Conservation (phyloP, 2,329 filamentous ascomycete genomes). For the Aureobasidium uvarum region DNA sequence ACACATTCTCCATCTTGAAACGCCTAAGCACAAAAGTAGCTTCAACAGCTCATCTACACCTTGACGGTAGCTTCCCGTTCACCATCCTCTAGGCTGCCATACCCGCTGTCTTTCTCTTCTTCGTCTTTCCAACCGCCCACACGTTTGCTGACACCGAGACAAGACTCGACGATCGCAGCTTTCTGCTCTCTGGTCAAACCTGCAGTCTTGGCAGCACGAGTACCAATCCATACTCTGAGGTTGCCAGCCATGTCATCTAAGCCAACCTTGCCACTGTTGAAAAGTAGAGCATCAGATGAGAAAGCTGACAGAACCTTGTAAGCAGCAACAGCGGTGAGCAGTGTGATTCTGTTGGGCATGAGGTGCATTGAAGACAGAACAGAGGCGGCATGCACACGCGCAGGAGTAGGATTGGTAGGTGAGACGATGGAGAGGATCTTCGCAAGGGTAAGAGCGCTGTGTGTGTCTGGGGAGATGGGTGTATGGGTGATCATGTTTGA, state of each 20-base stretch:
- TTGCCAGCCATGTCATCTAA: constrained; percentile 47
- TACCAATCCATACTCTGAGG: constrained; percentile 50
- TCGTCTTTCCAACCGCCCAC: constrained; percentile 42
- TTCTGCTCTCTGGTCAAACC: constrained; percentile 43
- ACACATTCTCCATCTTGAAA: not conserved
- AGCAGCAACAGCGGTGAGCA: constrained; percentile 49
- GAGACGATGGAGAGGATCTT: constrained; percentile 54
- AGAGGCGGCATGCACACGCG: constrained; percentile 41
- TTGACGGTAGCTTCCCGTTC: not conserved
- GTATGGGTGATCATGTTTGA: constrained; percentile 54
- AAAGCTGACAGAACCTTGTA: constrained; percentile 45
- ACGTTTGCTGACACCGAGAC: constrained; percentile 45
- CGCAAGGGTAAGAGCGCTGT: constrained; percentile 57
- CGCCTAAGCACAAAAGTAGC: constrained; percentile 6
- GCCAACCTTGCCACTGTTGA: constrained; percentile 39
- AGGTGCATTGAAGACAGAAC: constrained; percentile 45
- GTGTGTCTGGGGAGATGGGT: constrained; percentile 57
- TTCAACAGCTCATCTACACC: not conserved
- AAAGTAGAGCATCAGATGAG: constrained; percentile 37
- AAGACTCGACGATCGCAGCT: constrained; percentile 43
- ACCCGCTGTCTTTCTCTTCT: constrained; percentile 36
- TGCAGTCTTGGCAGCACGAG: constrained; percentile 43
- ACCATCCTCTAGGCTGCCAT: constrained; percentile 32
- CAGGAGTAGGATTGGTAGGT: constrained; percentile 32
- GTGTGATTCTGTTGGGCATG: constrained; percentile 42